Base-by-base conservation (phyloP, 208 protist species). In the Tritrichomonas musculus region DNA sequence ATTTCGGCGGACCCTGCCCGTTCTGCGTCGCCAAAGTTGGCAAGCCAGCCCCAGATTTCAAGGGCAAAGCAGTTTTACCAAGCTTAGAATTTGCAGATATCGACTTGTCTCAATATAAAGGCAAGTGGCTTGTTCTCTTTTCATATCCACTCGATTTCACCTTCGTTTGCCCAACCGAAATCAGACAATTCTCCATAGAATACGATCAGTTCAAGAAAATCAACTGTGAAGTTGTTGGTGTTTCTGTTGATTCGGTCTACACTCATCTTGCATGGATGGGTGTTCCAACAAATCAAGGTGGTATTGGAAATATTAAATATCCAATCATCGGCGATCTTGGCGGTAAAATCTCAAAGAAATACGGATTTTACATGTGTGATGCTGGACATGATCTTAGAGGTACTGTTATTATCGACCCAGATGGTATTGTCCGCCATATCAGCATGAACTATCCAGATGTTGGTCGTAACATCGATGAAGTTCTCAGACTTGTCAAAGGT, bases 311-410 rank as follows among this genome's bases (percentile, higher is more conserved):
- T 36, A 98, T 99, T 94, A 96, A 97, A 49, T 97, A 99, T 94
- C 97, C 98, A 92, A 96, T 99, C 60, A 60, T 99, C 65, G 95
- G 97, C 27, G 98, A 99, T 96, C 95, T 98, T 75, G 98, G 95
- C 84, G 97, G 98, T 94, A 96, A 95, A n/a, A n/a, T n/a, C n/a
- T n/a, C n/a, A n/a, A n/a, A n/a, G n/a, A n/a, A n/a, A n/a, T n/a
- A n/a, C n/a, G 97, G 97, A 92, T 36, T 73, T 55, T 96, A 97
- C n/a, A 96, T 98, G 92, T 96, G 98, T 75, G 97, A 98, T 50
- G 47, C 73, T 84, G 73, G 73, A 33, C 47, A 55, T 84, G 47
- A 44, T 47, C 47, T 44, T 84, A 9, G 73, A 36, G 73, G 73
- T 4, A 84, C 73, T 20, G 36, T 84, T 13, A 84, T 84, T 27